Evolutionary conservation across 2,329 filamentous ascomycete genomes (phyloP).

Genomic region (Venturia carpophila): DNA sequence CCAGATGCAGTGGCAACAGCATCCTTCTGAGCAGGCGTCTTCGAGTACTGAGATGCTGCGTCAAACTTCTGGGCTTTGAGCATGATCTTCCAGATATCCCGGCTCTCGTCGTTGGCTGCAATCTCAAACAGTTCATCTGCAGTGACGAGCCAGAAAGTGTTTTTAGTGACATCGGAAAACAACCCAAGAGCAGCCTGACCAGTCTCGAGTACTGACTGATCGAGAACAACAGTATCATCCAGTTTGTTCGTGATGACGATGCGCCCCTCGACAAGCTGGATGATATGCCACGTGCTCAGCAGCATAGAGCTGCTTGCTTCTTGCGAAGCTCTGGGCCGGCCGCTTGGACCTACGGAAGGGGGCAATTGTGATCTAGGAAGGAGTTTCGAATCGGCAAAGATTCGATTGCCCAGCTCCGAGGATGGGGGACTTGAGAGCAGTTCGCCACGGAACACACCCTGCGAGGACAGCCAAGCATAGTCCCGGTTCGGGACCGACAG

Average conservation of each 20-base stretch:
- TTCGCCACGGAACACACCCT: conserved; percentile 82
- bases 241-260: conserved; percentile 81
- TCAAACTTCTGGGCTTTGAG: conserved; percentile 82
- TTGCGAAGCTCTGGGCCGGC: conserved; percentile 55
- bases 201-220: conserved; percentile 74
- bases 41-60: conserved; percentile 75
- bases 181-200: conserved; percentile 76
- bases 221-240: conserved; percentile 76
- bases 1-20: conserved; percentile 86
- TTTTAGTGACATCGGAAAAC: conserved; percentile 84
- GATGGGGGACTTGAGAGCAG: conserved; percentile 56
- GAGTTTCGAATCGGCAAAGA: conserved; percentile 74
- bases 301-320: conserved; percentile 73
- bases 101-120: conserved; percentile 78
- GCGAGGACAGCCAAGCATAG: conserved; percentile 84
- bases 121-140: conserved; percentile 88
- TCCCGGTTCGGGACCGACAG: conserved; percentile 57
- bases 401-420: conserved; percentile 59
- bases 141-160: conserved; percentile 96
- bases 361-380: conserved; percentile 67
- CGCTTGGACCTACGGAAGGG: conserved; percentile 55
- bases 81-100: conserved; percentile 94
- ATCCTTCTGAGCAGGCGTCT: conserved; percentile 73
- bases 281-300: conserved; percentile 87
- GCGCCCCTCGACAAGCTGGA: conserved; percentile 73